Evolutionary conservation across 345 rosid genomes (phyloP).

Genomic region (Eucalyptus dawsonii): DNA sequence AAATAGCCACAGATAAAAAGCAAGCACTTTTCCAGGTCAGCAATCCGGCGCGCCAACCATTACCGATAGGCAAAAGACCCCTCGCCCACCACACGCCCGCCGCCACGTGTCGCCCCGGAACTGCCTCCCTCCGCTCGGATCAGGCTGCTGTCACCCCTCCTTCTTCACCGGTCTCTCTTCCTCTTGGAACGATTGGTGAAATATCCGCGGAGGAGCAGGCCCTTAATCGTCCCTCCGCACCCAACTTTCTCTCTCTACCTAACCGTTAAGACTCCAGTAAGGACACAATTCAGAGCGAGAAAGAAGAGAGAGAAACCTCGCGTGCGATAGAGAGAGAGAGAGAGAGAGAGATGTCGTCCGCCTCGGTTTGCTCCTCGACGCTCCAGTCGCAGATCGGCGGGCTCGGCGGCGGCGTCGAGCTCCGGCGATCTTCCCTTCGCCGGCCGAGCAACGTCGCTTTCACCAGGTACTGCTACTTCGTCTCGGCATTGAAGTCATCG

Average conservation of each 20-base stretch:
- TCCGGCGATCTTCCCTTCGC: conserved; percentile 14
- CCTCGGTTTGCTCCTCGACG: conserved; percentile 47
- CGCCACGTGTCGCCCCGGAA: conserved; percentile 19
- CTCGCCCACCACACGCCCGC: not conserved
- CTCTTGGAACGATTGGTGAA: not conserved
- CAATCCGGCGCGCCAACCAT: conserved; percentile 22
- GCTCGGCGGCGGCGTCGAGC: conserved; percentile 26
- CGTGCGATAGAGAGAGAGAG: too few relatives aligned
- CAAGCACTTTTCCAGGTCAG: not conserved
- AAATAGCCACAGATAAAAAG: not conserved
- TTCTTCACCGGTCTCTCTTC: not conserved
- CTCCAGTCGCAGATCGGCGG: conserved; percentile 41
- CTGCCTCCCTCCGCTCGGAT: not conserved
- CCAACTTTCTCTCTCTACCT: not conserved
- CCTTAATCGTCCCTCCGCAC: not conserved
- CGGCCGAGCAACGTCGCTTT: conserved; percentile 24
- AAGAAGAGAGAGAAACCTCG: not conserved
- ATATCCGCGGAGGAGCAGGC: not conserved
- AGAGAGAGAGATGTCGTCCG: conserved; percentile 19
- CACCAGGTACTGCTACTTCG: conserved; percentile 16
- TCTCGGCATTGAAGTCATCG: not conserved
- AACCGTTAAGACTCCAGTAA: not conserved
- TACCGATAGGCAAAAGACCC: conserved; percentile 28
- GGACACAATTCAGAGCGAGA: not conserved
- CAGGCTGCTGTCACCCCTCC: not conserved